Evolutionary conservation across 257 asterid genomes (phyloP), one percentile per base, ranked within the genome.

Genomic region (Asclepias syriaca): DNA sequence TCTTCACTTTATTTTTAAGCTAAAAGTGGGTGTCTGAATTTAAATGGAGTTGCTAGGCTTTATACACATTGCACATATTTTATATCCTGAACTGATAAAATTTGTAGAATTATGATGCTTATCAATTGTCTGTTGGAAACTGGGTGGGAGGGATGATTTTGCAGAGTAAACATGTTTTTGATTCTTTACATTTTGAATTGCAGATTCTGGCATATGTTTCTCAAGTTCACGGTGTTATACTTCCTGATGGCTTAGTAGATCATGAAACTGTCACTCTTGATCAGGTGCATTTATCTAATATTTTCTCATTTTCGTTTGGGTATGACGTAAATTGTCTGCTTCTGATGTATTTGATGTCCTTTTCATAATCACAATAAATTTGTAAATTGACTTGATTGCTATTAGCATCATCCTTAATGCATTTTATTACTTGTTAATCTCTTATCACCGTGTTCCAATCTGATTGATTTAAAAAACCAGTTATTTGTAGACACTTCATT

Each of bases 131-230:
- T 65, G 53, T 18, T 43, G 50, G 9, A 65, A 39, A 65, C 70
- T 66, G 39, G 19, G 59, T 24, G 57, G 34, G 11, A 27, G 6
- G 70, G 56, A 3, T 14, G 58, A 68, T 14, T 49, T 21, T 5
- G 24, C 22, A 3, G 43, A 32, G 8, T 18, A 18, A 34, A n/a
- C 11, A 22, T 59, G 19, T 15, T 24, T 14, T 22, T 66, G 4
- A 12, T 29, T 37, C 24, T 51, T 46, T n/a, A 2, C 21, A 16
- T 39, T 77, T 70, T 39, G 67, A 77, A 29, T 77, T 75, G 82
- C 92, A 95, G 99, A 83, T 95, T 86, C 80, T 95, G 79, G 97
- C 98, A 74, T 95, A 95, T 77, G 98, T 95, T 75, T 95, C 99
- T 66, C 99, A 95, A 87, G 99, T 78, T 51, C 97, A 92, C 83